Evolutionary conservation across 2,329 filamentous ascomycete species (phyloP), one percentile per base, ranked within the genome.

Genomic region (Gaeumannomyces tritici): DNA sequence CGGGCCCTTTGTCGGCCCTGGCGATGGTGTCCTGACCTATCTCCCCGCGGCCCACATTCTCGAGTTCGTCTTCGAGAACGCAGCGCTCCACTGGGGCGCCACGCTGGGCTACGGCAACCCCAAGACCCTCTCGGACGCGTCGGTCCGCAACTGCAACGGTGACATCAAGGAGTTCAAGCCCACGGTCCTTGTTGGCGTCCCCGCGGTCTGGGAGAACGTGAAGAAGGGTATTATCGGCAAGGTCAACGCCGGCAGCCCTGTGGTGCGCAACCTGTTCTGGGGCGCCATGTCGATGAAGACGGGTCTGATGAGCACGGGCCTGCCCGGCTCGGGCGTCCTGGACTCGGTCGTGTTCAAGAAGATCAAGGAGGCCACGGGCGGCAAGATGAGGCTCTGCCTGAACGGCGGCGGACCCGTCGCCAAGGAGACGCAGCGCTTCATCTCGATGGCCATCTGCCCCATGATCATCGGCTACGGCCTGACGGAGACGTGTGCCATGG

Each of bases 401-500:
- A 95, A 91, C 73, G 91, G 91, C 64, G 91, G 91, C 72, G 91
- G 91, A 1, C 91, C 91, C 6, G 83, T 96, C 57, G 85, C 91
- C 33, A 91, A 89, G 75, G 91, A 96, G 59, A 96, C 91, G 0
- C 89, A 93, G 72, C 85, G 85, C 63, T 96, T 96, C 81, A 87
- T 96, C 71, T 96, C 91, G 56, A 87, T 95, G 83, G 89, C 89
- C 60, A 91, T 96, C 69, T 89, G 89, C 60, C 91, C 91, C 56
- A 93, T 96, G 91, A 90, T 96, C 67, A 88, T 85, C 67, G 91
- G 91, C 18, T 96, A 96, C 71, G 91, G 91, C 66, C 79, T 96
- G 67, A 96, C 91, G 9, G 91, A 96, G 77, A 96, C 91, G 1
- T 82, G 84, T 47, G 90, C 89, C 62, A 90, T 90, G 86, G 88